Conservation (phyloP, 208 protist genomes). For the Crithidia bombi region DNA sequence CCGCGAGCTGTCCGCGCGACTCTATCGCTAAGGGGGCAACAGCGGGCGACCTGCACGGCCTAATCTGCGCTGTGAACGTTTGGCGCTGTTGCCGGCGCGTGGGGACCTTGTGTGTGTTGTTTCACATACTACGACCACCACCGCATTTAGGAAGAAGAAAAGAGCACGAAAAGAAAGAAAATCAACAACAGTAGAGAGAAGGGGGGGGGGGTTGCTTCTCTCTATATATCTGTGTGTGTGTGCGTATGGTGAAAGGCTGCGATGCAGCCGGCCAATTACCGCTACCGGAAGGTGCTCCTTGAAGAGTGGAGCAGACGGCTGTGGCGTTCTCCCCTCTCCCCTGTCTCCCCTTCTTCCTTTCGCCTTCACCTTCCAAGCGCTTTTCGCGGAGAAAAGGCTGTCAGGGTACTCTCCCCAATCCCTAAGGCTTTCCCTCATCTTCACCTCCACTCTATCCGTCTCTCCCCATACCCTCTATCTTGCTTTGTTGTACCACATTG, state of each 20-base stretch:
- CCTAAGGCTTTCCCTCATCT: too few relatives aligned
- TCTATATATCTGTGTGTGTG: background rate
- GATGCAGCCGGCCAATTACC: too few relatives aligned
- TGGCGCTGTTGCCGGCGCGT: too few relatives aligned
- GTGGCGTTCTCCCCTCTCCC: background rate
- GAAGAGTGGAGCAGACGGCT: too few relatives aligned
- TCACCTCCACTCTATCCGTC: background rate
- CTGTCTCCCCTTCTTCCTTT: background rate
- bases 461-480: background rate
- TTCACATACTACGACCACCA: background rate
- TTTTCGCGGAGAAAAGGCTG: too few relatives aligned
- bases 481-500: slow-evolving; percentile 16
- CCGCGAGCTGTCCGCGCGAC: slow-evolving; percentile 49
- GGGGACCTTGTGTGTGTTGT: slow-evolving; percentile 7
- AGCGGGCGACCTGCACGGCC: too few relatives aligned
- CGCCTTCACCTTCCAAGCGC: background rate
- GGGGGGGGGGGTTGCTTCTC: too few relatives aligned
- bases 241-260: too few relatives aligned
- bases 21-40: slow-evolving; percentile 39
- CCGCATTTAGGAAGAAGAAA: background rate
- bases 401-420: too few relatives aligned
- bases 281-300: too few relatives aligned
- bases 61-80: too few relatives aligned
- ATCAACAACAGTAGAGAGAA: background rate
- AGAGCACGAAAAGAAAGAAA: background rate